Conservation (phyloP, 2,329 filamentous ascomycete species). For the Cordyceps cateniannulata region DNA sequence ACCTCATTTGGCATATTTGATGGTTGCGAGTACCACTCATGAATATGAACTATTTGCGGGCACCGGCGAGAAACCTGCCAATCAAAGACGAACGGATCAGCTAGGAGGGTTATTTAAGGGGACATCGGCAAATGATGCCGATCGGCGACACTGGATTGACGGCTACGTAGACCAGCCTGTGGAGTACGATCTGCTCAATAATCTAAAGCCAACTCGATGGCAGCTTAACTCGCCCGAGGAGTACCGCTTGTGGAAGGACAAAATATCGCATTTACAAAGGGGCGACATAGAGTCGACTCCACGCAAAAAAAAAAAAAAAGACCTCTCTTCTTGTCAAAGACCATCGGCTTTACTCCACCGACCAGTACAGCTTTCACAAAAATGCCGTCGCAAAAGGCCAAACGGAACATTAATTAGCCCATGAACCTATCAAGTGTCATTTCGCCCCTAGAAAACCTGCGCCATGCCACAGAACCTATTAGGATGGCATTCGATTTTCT, state of each 20-base stretch:
- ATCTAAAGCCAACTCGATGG: neutral
- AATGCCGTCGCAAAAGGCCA: neutral
- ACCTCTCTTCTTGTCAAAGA: constrained; percentile 3
- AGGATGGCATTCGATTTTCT: too few species aligned
- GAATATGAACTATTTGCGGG: neutral
- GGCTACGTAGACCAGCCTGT: constrained; percentile 1
- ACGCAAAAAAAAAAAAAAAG: neutral
- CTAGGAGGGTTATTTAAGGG: neutral
- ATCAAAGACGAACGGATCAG: neutral
- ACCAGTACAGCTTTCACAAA: neutral
- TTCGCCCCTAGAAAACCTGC: too few species aligned
- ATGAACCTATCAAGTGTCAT: too few species aligned
- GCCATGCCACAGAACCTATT: too few species aligned
- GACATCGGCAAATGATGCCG: neutral
- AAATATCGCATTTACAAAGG: constrained; percentile 2
- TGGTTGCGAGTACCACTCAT: neutral
- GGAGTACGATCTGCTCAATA: neutral
- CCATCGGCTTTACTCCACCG: constrained; percentile 2
- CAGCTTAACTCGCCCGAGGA: neutral
- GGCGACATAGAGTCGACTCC: constrained; percentile 8
- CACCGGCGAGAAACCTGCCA: neutral
- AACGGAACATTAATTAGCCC: constrained; percentile 12
- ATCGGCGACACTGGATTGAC: constrained; percentile 6
- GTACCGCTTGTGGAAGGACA: constrained; percentile 3
- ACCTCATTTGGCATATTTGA: too few species aligned